Conservation (phyloP, 2,329 filamentous ascomycete genomes). For the Coniella vitis region DNA sequence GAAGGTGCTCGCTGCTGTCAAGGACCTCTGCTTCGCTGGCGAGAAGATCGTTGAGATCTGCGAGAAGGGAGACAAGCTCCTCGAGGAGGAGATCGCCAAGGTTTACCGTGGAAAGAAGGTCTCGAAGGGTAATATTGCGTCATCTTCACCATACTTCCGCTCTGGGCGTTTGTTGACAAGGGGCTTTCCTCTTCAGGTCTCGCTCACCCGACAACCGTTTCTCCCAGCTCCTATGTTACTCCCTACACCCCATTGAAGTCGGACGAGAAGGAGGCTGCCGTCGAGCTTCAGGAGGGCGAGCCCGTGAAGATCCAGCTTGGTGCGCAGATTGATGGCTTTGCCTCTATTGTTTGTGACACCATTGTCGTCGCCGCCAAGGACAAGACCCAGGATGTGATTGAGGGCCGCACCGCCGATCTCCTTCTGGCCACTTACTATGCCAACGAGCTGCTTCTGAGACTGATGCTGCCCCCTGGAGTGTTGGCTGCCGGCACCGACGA, state of each 20-base stretch:
- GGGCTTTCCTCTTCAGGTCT: conserved; percentile 51
- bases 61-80: conserved; percentile 88
- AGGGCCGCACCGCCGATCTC: conserved; percentile 77
- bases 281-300: conserved; percentile 76
- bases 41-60: conserved; percentile 92
- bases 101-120: conserved; percentile 99
- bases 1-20: conserved; percentile 85
- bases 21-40: conserved; percentile 67
- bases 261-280: conserved; percentile 76
- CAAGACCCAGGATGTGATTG: conserved; percentile 56
- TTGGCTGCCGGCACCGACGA: conserved; percentile 79
- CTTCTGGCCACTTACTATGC: conserved; percentile 88
- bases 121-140: conserved; percentile 60
- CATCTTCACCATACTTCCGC: neutral
- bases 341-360: conserved; percentile 92
- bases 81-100: conserved; percentile 89
- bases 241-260: conserved; percentile 90
- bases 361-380: conserved; percentile 63
- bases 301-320: conserved; percentile 97
- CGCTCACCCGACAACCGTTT: conserved; percentile 90
- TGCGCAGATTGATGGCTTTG: conserved; percentile 95
- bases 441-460: conserved; percentile 85
- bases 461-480: conserved; percentile 87
- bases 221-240: conserved; percentile 87
- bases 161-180: neutral